Evolutionary conservation across 805 yeast genomes (phyloP), one percentile per base, ranked within the genome.

Genomic region (Pichia cephalocereana): DNA sequence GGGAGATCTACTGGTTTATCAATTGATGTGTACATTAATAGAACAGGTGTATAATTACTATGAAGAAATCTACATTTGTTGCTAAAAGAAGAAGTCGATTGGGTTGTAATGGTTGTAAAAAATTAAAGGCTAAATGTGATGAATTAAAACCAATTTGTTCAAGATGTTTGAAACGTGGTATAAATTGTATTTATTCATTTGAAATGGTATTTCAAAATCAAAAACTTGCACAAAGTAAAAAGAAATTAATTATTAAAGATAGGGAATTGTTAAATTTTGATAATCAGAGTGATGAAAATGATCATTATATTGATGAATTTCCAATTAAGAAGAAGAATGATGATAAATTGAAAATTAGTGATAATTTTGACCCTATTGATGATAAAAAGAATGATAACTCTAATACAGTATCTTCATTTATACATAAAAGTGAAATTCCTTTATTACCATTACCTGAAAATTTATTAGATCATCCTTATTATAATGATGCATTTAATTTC

Each of bases 401-500:
- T n/a, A n/a, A 34, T 28, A 26, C 36, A 27, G 36, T 46, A 7
- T 18, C 36, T 4, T 41, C 48, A 6, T 46, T 46, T 30, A 41
- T 46, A 9, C 41, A 40, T 8, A 12, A 26, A 15, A 41, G 44
- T 41, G 14, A 19, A n/a, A 34, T 69, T 18, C 44, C 48, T 8
- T 36, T 48, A 28, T 34, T 58, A 14, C 79, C 80, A 1, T 59
- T 81, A 6, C 89, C 91, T 0, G 84, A 79, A 45, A 55, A 80
- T 8, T 64, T 83, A 12, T 60, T 74, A 15, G 71, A 75, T 44
- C 82, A 80, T n/a, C 82, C 85, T 0, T 71, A 70, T 50, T 81
- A 80, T 59, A 66, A 76, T 43, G 79, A 77, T 46, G 67, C 79
- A 19, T 77, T 83, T 63, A 79, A 80, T 48, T 80, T 80, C 52